These are phyloP conservation scores for Silene latifolia DNA, from an alignment of 148 eudicot species.

Conservation along the genomic window DNA sequence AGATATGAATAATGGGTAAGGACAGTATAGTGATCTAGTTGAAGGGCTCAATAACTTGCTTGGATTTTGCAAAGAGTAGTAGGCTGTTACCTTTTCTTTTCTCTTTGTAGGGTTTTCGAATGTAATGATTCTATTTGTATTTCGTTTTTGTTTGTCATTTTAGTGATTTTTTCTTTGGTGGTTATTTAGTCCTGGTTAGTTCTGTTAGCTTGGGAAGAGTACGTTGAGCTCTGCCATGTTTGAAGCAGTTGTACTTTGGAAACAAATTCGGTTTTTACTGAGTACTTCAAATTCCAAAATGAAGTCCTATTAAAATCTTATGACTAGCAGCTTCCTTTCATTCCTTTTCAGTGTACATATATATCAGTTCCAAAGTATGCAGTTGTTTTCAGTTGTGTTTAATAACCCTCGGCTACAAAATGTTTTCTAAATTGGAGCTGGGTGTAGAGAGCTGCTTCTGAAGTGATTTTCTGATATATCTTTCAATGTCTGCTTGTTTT, in stretches of 20 bases:
- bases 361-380: background rate
- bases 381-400: background rate
- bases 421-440: background rate
- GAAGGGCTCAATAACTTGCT: slow-evolving; percentile 2
- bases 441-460: background rate
- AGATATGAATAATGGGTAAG: no score
- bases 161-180: background rate
- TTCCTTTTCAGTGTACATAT: background rate
- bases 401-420: background rate
- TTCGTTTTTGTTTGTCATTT: background rate
- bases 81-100: background rate
- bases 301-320: background rate
- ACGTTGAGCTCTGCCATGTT: background rate
- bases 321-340: background rate
- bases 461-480: background rate
- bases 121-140: background rate
- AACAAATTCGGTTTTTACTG: background rate
- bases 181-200: background rate
- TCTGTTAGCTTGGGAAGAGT: background rate
- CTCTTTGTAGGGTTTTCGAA: background rate
- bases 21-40: background rate
- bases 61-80: background rate
- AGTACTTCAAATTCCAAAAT: background rate
- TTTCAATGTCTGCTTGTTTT: background rate
- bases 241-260: no score